A percentile compares a stretch with the other conserved stretches of the same genome.
Evolutionary conservation across 2,329 filamentous ascomycete genomes (phyloP).

Genomic region (Fusarium begoniae): DNA sequence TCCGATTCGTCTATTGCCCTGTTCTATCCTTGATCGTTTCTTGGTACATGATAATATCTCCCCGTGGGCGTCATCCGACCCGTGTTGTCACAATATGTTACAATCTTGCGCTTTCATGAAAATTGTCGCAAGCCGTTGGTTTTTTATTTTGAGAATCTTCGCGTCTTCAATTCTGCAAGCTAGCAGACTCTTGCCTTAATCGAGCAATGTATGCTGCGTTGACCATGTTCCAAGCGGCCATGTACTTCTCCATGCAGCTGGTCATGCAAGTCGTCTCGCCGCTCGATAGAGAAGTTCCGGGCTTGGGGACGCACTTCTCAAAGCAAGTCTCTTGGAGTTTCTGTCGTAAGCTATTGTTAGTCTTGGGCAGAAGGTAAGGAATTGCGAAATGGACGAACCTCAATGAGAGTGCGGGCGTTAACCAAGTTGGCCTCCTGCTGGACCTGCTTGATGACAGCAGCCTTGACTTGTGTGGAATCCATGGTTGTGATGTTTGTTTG

Average conservation of each 20-base stretch:
- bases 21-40: slow-evolving; percentile 24
- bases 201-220: slow-evolving; percentile 73
- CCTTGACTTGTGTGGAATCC: slow-evolving; percentile 68
- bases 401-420: slow-evolving; percentile 76
- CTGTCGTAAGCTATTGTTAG: slow-evolving; percentile 50
- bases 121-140: slow-evolving; percentile 8
- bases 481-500: slow-evolving; percentile 50
- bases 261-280: slow-evolving; percentile 77
- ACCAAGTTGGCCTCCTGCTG: slow-evolving; percentile 70
- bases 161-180: not conserved
- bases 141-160: not conserved
- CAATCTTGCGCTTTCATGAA: slow-evolving; percentile 25
- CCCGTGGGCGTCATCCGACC: not conserved
- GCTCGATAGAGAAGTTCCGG: slow-evolving; percentile 72
- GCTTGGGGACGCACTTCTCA: slow-evolving; percentile 77
- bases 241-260: slow-evolving; percentile 86
- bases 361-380: slow-evolving; percentile 5
- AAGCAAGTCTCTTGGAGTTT: slow-evolving; percentile 87
- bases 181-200: slow-evolving; percentile 65
- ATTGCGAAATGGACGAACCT: slow-evolving; percentile 56
- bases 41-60: slow-evolving; percentile 12
- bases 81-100: slow-evolving; percentile 42
- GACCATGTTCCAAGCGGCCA: slow-evolving; percentile 80
- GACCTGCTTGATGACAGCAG: slow-evolving; percentile 72
- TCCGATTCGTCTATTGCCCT: slow-evolving; percentile 30